phyloP scores from a whole-genome alignment of 2,329 filamentous ascomycete genomes.

The Xylaria sp. region DNA sequence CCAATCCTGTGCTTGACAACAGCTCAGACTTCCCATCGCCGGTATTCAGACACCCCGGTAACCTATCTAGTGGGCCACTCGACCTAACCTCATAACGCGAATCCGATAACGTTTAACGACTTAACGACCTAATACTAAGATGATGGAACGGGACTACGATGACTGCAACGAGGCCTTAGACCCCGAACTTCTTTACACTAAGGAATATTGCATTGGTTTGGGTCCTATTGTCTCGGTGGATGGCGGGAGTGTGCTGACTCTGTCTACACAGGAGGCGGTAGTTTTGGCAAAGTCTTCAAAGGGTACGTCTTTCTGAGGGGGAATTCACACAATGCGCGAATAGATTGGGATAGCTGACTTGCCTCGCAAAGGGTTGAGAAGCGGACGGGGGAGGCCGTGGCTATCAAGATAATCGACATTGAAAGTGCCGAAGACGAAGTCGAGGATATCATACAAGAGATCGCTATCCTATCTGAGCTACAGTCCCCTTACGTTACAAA shows the following conservation, averaged over 20 bases:
- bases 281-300: conserved; percentile 99
- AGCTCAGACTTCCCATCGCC: conserved; percentile 2
- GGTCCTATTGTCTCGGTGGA: conserved; percentile 34
- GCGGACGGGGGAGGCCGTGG: conserved; percentile 89
- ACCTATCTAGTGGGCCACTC: conserved; percentile 7
- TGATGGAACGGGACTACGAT: conserved; percentile 62
- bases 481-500: conserved; percentile 97
- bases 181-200: conserved; percentile 91
- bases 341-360: conserved; percentile 10
- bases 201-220: conserved; percentile 87
- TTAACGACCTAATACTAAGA: conserved; percentile 45
- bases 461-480: conserved; percentile 94
- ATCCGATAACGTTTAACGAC: conserved; percentile 34
- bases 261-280: conserved; percentile 78
- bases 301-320: conserved; percentile 66
- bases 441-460: conserved; percentile 99
- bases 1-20: conserved; percentile 9
- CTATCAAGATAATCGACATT: conserved; percentile 98
- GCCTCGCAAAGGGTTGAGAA: conserved; percentile 79
- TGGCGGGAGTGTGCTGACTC: conserved; percentile 44
- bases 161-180: conserved; percentile 71
- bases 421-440: conserved; percentile 99
- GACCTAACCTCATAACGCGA: conserved; percentile 11
- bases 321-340: neutral
- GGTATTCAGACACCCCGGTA: neutral